Evolutionary conservation across 2,329 filamentous ascomycete genomes (phyloP).

Genomic region (Rhexocercosporidium sp.): DNA sequence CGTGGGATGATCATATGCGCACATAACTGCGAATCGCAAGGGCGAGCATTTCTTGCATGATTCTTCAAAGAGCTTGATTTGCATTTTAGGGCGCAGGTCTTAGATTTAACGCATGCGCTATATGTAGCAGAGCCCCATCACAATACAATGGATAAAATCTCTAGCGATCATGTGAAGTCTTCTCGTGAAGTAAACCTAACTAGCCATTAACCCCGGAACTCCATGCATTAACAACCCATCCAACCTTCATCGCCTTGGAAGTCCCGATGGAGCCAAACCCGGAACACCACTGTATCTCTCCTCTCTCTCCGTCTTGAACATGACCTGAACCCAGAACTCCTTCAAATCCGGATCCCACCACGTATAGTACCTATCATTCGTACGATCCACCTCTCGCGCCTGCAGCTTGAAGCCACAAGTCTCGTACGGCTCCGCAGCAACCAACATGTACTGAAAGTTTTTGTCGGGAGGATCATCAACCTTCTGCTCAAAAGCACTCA

Average conservation of each 20-base stretch:
- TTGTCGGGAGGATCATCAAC: conserved; percentile 91
- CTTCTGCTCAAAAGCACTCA: conserved; percentile 97
- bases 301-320: conserved; percentile 98
- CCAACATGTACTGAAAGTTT: conserved; percentile 90
- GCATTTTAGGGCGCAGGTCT: conserved; percentile 34
- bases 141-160: conserved; percentile 21
- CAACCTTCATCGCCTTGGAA: conserved; percentile 33
- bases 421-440: conserved; percentile 97
- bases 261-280: conserved; percentile 52
- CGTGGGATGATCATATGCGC: conserved; percentile 20
- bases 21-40: conserved; percentile 17
- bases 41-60: conserved; percentile 23
- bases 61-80: conserved; percentile 25
- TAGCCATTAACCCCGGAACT: conserved; percentile 21
- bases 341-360: conserved; percentile 97
- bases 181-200: background rate
- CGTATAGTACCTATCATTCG: conserved; percentile 86
- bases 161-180: background rate
- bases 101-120: conserved; percentile 28
- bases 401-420: conserved; percentile 97
- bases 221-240: conserved; percentile 17
- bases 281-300: conserved; percentile 78
- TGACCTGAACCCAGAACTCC: conserved; percentile 96
- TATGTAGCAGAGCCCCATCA: conserved; percentile 19
- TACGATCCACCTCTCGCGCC: conserved; percentile 87